Evolutionary conservation across 192 early-diverging fungal genomes (phyloP).

Genomic region (Umbelopsis ramanniana): DNA sequence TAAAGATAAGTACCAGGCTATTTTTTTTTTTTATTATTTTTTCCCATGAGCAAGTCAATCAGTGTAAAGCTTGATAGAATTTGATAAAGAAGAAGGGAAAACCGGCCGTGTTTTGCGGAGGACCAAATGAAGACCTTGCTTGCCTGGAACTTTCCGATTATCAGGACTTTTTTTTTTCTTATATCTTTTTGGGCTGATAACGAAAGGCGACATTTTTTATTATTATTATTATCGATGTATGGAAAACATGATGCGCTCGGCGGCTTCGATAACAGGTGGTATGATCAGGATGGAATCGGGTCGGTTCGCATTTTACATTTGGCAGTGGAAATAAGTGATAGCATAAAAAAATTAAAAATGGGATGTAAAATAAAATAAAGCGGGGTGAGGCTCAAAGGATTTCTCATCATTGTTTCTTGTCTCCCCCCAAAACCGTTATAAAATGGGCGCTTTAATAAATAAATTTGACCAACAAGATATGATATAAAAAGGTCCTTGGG

Average conservation of each 20-base stretch:
- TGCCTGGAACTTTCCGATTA: too few species aligned
- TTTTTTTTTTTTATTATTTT: constrained; percentile 12
- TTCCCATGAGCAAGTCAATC: neutral
- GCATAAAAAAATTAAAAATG: constrained; percentile 2
- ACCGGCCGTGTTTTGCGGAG: too few species aligned
- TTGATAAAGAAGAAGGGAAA: too few species aligned
- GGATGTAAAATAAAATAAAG: constrained; percentile 2
- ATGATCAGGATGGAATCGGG: constrained; percentile 15
- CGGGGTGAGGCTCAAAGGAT: neutral
- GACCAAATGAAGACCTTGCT: too few species aligned
- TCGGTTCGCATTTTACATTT: constrained; percentile 6
- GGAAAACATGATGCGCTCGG: too few species aligned
- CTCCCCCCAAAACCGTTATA: constrained; percentile 4
- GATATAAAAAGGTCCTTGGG: too few species aligned
- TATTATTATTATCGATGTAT: too few species aligned
- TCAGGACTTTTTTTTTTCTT: too few species aligned
- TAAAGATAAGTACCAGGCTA: neutral
- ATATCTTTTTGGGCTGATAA: too few species aligned
- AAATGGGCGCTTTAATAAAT: constrained; percentile 23
- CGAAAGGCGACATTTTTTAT: too few species aligned
- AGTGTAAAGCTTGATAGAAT: too few species aligned
- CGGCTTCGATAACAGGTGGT: constrained; percentile 11
- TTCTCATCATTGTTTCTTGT: constrained; percentile 8
- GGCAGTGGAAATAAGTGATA: neutral
- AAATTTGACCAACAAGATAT: neutral